These are phyloP conservation scores for Posidonia oceanica DNA, from an alignment of 116 monocot genomes.

Conservation along the genomic window DNA sequence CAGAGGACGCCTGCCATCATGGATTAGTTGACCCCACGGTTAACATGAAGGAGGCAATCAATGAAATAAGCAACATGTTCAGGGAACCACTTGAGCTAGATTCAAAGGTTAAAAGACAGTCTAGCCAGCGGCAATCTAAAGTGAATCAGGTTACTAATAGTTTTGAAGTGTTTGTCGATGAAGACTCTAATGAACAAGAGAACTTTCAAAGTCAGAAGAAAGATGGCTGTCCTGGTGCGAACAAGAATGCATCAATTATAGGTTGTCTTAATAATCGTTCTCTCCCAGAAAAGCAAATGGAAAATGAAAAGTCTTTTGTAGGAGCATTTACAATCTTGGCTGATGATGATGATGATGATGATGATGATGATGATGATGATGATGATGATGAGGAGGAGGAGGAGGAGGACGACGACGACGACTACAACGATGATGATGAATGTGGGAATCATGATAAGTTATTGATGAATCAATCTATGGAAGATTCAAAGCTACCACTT, in stretches of 20 bases:
- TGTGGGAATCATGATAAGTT: not conserved
- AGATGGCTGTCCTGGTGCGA: not conserved
- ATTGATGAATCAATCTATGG: not conserved
- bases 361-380: slow-evolving; percentile 6
- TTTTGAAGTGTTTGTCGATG: slow-evolving; percentile 51
- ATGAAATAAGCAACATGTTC: slow-evolving; percentile 70
- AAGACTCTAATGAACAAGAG: not conserved
- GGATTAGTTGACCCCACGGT: slow-evolving; percentile 74
- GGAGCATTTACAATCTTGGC: slow-evolving; percentile 42
- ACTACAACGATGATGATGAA: slow-evolving; percentile 8
- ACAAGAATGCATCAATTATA: not conserved
- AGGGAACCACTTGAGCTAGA: slow-evolving; percentile 46
- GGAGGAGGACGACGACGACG: not conserved
- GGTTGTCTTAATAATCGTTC: not conserved
- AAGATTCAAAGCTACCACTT: slow-evolving; percentile 1
- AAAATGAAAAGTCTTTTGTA: slow-evolving; percentile 27
- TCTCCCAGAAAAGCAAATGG: slow-evolving; percentile 4
- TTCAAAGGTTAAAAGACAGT: slow-evolving; percentile 21
- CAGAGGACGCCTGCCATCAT: slow-evolving; percentile 69
- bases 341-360: slow-evolving; percentile 16
- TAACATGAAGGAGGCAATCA: slow-evolving; percentile 75
- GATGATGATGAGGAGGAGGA: too few species aligned
- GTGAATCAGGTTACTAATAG: slow-evolving; percentile 5
- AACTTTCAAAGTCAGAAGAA: not conserved
- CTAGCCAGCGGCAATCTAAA: slow-evolving; percentile 1